Base-by-base conservation (phyloP, 805 yeast genomes). In the Yamadazyma tumulicola region DNA sequence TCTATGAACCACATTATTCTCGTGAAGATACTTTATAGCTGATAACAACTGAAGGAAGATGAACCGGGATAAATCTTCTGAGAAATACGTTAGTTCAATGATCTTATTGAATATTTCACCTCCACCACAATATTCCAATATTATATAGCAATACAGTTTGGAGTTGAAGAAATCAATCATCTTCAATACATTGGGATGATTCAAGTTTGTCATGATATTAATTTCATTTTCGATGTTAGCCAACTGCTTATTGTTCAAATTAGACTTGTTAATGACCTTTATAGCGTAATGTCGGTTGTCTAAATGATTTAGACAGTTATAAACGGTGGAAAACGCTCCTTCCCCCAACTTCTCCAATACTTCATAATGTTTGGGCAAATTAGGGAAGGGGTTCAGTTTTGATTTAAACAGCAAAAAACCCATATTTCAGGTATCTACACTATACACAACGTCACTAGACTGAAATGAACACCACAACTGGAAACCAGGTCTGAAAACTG, bases 311-410 rank as follows among this genome's bases (percentile, higher is more conserved):
- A 38, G 23, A 0, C 94, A 95, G 52, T 74, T 79, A 63, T 79
- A 85, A 4, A 91, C 97, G 9, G 75, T 72, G 3, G 95, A 85
- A 54, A 91, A 89, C 0, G 97, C 97, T 6, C 97, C 97, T 52
- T 83, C 89, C 1, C 93, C 91, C 12, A 83, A 45, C 14, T 58
- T 45, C 9, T 56, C 49, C 22, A 61, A 31, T 12, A 67, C 47
- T 23, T 51, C 48, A 44, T 56, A 67, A 27, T 56, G 43, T 16
- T 47, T 28, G 10, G 69, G 67, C 22, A 37, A 32, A 28, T 44
- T 46, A 18, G 41, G 43, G 19, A 43, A 50, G 10, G 27, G 32
- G 8, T 32, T 14, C 26, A 32, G 34, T 19, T 29, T 37, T 34
- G 38, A 40, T 24, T 35, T 38, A 15, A 39, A 42, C 39, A 24